These are phyloP conservation scores for Caryopteris hybrid DNA, from an alignment of 305 asterid genomes.

Conservation along the genomic window DNA sequence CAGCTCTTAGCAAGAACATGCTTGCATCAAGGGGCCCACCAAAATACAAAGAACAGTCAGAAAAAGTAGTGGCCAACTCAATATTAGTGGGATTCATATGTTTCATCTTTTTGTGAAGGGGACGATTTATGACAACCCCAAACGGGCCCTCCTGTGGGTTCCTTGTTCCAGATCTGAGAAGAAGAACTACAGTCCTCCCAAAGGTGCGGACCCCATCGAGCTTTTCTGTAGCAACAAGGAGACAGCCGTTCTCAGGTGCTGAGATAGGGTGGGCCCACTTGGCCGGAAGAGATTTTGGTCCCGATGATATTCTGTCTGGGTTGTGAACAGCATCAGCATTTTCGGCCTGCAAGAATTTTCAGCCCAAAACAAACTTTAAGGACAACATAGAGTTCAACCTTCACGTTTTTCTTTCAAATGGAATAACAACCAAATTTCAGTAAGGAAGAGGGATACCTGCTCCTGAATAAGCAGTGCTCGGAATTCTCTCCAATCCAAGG, in stretches of 20 bases:
- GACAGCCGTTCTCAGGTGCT: constrained; percentile 88
- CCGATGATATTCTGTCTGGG: constrained; percentile 35
- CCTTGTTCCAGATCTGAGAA: constrained; percentile 81
- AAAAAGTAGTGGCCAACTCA: constrained; percentile 75
- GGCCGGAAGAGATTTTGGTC: constrained; percentile 48
- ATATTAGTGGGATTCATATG: constrained; percentile 77
- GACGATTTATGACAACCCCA: constrained; percentile 82
- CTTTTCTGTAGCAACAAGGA: constrained; percentile 87
- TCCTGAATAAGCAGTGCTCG: constrained; percentile 81
- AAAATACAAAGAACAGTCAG: constrained; percentile 75
- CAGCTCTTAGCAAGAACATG: constrained; percentile 62
- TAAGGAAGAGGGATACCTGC: constrained; percentile 48
- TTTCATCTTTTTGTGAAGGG: constrained; percentile 75
- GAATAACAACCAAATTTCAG: not conserved
- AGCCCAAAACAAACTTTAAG: constrained; percentile 2
- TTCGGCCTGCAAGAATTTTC: constrained; percentile 45
- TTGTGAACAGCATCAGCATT: constrained; percentile 33
- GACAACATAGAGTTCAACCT: not conserved
- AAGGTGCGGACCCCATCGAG: constrained; percentile 83
- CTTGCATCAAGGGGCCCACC: constrained; percentile 99
- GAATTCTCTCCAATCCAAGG: constrained; percentile 95
- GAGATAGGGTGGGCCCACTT: constrained; percentile 99
- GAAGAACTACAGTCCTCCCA: constrained; percentile 85
- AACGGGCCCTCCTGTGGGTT: constrained; percentile 92
- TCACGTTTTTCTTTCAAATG: not conserved